Conservation (phyloP, 768 basidiomycete species). For the Serendipita sp. region DNA sequence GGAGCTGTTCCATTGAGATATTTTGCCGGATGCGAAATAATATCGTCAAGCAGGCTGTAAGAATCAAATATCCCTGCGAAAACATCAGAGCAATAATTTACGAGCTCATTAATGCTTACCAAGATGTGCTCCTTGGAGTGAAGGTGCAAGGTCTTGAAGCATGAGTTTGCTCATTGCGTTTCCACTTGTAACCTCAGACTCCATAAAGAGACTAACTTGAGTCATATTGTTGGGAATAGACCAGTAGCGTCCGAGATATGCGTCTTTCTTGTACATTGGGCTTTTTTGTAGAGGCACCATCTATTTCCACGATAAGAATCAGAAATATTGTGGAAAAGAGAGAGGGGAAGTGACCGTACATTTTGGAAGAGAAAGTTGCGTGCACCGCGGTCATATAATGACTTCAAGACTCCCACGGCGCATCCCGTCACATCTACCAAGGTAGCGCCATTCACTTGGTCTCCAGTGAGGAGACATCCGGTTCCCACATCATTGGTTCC, state of each 20-base stretch:
- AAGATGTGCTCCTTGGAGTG: constrained; percentile 38
- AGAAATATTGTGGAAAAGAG: constrained; percentile 7
- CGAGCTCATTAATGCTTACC: constrained; percentile 23
- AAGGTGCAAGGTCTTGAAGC: constrained; percentile 32
- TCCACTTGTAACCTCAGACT: constrained; percentile 33
- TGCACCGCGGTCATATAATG: constrained; percentile 40
- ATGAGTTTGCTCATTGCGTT: constrained; percentile 37
- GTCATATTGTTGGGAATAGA: constrained; percentile 35
- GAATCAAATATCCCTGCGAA: constrained; percentile 36
- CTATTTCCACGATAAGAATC: constrained; percentile 18
- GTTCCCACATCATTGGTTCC: constrained; percentile 41
- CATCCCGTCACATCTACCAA: constrained; percentile 43
- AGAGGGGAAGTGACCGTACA: neutral
- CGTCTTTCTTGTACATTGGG: constrained; percentile 28
- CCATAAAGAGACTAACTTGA: constrained; percentile 41
- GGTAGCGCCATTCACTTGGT: constrained; percentile 29
- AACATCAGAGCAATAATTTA: neutral
- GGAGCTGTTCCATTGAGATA: constrained; percentile 54
- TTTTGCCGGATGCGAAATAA: constrained; percentile 31
- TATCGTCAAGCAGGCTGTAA: constrained; percentile 44
- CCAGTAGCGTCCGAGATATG: constrained; percentile 38
- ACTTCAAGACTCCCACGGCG: constrained; percentile 43
- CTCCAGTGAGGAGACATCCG: constrained; percentile 37
- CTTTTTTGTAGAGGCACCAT: constrained; percentile 41
- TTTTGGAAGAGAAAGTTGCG: constrained; percentile 58